Evolutionary conservation across 2,329 filamentous ascomycete species (phyloP), one percentile per base, ranked within the genome.

Genomic region (Diplocarpon rosae): DNA sequence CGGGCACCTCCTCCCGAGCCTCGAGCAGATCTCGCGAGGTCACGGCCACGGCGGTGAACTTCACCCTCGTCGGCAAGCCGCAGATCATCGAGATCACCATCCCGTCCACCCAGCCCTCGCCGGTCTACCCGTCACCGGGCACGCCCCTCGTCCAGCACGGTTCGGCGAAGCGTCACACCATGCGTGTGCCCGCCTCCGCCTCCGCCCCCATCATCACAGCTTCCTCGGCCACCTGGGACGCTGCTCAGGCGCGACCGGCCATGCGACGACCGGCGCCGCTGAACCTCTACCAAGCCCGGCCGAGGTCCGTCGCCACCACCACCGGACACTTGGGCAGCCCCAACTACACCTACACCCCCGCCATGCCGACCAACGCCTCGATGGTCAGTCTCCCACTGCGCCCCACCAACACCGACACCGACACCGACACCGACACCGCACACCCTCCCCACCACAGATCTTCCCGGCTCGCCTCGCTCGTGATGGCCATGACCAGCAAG

Each of bases 31-130:
- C 57, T 55, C 69, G 71, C 51, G 70, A 77, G 59, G 71, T 72
- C 52, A 78, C 70, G 5, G 77, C 77, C 7, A 68, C 73, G 42
- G 66, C 72, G 1, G 73, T 81, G 11, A 76, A 75, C 0, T 74
- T 81, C 32, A 65, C 78, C 45, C 77, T 72, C 48, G 66, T 72
- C 2, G 76, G 75, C 46, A 78, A 76, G 63, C 77, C 77, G 4
- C 72, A 68, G 34, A 49, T 49, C 33, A 36, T 59, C 49, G 46
- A 54, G 28, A 51, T 57, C 43, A 17, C 42, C 39, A 45, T 52
- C 20, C 39, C 47, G 42, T 34, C 15, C 39, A 50, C 16, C 42
- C 31, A 16, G 49, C 43, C 13, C 40, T 45, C 12, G 39, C 30
- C 30, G 20, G 20, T 24, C 20, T 3, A 3, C 20, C 4, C 20